These are phyloP conservation scores for Nectriaceae sp. DNA, from an alignment of 2,329 filamentous ascomycete species.

Conservation along the genomic window DNA sequence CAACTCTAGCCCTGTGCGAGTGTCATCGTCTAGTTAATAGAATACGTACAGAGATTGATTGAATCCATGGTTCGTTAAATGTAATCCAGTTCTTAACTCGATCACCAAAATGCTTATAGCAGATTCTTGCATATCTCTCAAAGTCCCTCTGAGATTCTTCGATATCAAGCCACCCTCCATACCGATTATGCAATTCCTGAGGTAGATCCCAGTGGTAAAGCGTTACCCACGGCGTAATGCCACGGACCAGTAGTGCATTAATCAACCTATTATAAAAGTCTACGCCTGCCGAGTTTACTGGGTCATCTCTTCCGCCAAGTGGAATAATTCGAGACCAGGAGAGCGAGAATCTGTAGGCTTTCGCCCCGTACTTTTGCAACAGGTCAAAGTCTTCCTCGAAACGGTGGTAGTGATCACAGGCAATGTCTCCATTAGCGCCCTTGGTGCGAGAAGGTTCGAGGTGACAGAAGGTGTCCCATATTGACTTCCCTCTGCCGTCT, in stretches of 20 bases:
- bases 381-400: constrained; percentile 52
- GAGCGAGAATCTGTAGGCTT: constrained; percentile 63
- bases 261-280: constrained; percentile 60
- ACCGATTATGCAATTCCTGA: neutral
- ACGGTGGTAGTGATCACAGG: constrained; percentile 37
- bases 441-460: neutral
- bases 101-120: neutral
- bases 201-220: constrained; percentile 41
- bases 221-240: constrained; percentile 60
- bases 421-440: constrained; percentile 26
- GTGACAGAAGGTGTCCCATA: constrained; percentile 1
- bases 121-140: neutral
- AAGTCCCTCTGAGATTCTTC: constrained; percentile 1
- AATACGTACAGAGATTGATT: constrained; percentile 1
- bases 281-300: constrained; percentile 60
- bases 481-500: constrained; percentile 1
- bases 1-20: too few relatives aligned
- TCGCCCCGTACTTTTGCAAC: constrained; percentile 58
- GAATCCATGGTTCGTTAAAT: constrained; percentile 1
- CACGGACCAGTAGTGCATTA: constrained; percentile 53
- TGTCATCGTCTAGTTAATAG: too few relatives aligned
- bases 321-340: constrained; percentile 66
- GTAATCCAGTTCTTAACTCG: constrained; percentile 3
- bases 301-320: constrained; percentile 58
- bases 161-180: neutral